Base-by-base conservation (phyloP, 2,329 filamentous ascomycete species). In the Botrytis aclada region DNA sequence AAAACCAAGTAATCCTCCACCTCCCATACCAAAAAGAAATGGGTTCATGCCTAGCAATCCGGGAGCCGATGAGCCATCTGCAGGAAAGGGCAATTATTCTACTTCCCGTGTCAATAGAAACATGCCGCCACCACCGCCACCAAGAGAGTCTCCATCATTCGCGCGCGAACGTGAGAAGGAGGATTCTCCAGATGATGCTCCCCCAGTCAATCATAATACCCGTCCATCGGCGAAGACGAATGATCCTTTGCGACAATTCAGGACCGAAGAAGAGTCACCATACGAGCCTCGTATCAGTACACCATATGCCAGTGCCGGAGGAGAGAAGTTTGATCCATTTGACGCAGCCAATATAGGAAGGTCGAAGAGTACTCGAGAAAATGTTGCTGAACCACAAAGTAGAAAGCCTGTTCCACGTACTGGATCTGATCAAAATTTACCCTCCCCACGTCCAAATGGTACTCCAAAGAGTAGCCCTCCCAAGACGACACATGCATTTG, bases 281-380 rank as follows among this genome's bases (percentile, higher is more conserved):
- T 82, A 82, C 61, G 86, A 89, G 74, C 79, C 81, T n/a, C 84
- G 88, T n/a, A 84, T 88, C 71, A 87, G 87, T 76, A 87, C 86
- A 9, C 88, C 88, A 0, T 90, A 90, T 77, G 83, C 84, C 60
- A 85, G 83, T 1, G 84, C 86, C 45, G 84, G 86, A 20, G 88
- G 88, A 47, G 89, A 90, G 79, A 90, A 86, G 81, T 86, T 87
- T 7, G 86, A 88, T 63, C 85, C 87, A 0, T 89, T 88, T 73
- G 87, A 88, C 62, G 85, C 72, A 58, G 72, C 76, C 72, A 77
- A 78, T 76, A 65, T 81, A 18, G 75, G 72, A 51, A 78, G 80
- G 75, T 81, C 80, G 37, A 81, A 78, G 63, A 81, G 77, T 64
- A 81, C 78, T 7, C 74, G 74, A 61, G 77, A 77, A n/a, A 70